A percentile compares a stretch with the other conserved stretches of the same genome.
Evolutionary conservation across 768 basidiomycete species (phyloP).

Genomic region (Gloeopeniophorella convolvens): DNA sequence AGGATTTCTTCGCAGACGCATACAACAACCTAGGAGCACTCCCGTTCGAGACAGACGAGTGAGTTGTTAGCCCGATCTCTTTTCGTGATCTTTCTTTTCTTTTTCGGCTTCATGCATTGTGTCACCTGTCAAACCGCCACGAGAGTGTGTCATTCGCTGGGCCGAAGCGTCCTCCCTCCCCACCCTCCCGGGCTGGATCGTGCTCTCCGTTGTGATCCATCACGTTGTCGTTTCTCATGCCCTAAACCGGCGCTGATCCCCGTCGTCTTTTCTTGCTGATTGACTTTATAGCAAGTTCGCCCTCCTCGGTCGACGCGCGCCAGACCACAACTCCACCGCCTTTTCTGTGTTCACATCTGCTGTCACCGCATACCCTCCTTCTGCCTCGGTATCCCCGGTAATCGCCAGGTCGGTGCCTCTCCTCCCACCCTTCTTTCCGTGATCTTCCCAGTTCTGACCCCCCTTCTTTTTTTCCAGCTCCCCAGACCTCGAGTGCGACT

Average conservation of each 20-base stretch:
- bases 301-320: slow-evolving; percentile 7
- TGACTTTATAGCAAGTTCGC: slow-evolving; percentile 22
- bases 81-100: neutral
- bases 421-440: neutral
- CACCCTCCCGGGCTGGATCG: slow-evolving; percentile 8
- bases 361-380: slow-evolving; percentile 8
- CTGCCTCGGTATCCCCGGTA: slow-evolving; percentile 21
- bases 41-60: slow-evolving; percentile 11
- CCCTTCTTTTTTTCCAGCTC: slow-evolving; percentile 27
- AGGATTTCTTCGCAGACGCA: slow-evolving; percentile 3
- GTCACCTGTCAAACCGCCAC: slow-evolving; percentile 19
- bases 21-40: slow-evolving; percentile 15
- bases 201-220: slow-evolving; percentile 14
- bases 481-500: slow-evolving; percentile 39
- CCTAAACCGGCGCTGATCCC: slow-evolving; percentile 15
- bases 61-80: neutral
- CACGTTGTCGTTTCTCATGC: slow-evolving; percentile 15
- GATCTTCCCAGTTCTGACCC: slow-evolving; percentile 5
- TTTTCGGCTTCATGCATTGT: neutral
- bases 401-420: slow-evolving; percentile 18
- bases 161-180: slow-evolving; percentile 2
- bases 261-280: slow-evolving; percentile 16
- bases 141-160: slow-evolving; percentile 15
- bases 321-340: slow-evolving; percentile 9
- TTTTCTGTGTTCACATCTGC: slow-evolving; percentile 13